Conservation (phyloP, 148 eudicot species). For the Rhododendron simsii region DNA sequence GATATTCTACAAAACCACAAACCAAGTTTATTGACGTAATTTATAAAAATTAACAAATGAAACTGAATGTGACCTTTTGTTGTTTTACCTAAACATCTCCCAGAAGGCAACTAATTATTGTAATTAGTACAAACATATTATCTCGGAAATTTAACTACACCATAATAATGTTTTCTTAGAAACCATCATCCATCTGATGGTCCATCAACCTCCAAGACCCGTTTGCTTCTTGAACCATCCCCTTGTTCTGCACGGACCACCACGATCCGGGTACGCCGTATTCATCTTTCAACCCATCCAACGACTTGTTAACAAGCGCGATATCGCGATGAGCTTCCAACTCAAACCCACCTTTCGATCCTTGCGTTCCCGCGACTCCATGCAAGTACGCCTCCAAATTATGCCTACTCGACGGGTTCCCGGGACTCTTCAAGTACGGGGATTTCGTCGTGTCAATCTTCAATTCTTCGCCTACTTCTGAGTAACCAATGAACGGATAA, state of each 20-base stretch:
- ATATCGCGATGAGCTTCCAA: conserved; percentile 50
- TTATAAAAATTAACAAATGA: neutral
- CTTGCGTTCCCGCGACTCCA: conserved; percentile 59
- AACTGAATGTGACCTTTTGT: neutral
- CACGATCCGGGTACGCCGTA: conserved; percentile 43
- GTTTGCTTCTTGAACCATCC: conserved; percentile 69
- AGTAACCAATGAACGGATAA: conserved; percentile 47
- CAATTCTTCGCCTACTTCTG: conserved; percentile 47
- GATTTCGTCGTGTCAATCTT: conserved; percentile 46
- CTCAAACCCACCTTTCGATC: conserved; percentile 36
- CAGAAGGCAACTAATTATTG: neutral
- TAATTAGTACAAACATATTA: neutral
- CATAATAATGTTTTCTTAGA: conserved; percentile 5
- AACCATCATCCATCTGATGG: conserved; percentile 38
- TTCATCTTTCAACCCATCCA: conserved; percentile 48
- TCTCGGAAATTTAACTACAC: neutral
- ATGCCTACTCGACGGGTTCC: conserved; percentile 48
- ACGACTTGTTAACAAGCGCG: conserved; percentile 41
- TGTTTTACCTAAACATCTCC: neutral
- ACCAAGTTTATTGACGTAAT: neutral
- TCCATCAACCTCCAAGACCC: conserved; percentile 60
- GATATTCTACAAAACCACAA: neutral
- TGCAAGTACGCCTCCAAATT: conserved; percentile 64
- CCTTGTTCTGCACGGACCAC: conserved; percentile 58
- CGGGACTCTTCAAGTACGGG: conserved; percentile 42